Evolutionary conservation across 768 basidiomycete genomes (phyloP).

Genomic region (Termitomyces sp.): DNA sequence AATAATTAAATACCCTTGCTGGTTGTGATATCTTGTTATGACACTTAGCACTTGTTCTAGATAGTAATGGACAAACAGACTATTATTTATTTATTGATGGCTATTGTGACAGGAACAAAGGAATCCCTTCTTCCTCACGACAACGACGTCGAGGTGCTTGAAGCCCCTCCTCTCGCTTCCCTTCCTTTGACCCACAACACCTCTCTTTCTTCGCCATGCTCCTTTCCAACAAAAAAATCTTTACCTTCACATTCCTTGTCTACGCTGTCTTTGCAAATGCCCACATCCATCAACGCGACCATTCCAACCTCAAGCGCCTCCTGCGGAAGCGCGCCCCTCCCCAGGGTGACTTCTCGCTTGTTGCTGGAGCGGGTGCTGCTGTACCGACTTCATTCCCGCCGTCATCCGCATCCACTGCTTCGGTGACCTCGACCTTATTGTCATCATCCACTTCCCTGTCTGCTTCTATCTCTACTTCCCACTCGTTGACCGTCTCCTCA

Average conservation of each 20-base stretch:
- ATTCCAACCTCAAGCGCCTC: conserved; percentile 56
- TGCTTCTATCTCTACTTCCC: conserved; percentile 4
- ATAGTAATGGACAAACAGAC: conserved; percentile 5
- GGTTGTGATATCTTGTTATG: neutral
- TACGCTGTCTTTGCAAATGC: conserved; percentile 45
- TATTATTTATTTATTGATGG: conserved; percentile 7
- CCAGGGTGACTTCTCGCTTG: conserved; percentile 15
- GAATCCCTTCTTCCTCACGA: conserved; percentile 6
- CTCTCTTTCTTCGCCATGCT: conserved; percentile 36
- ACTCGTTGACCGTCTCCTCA: conserved; percentile 1
- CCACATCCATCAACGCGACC: conserved; percentile 43
- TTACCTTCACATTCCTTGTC: conserved; percentile 61
- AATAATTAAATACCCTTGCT: conserved; percentile 30
- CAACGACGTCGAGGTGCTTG: conserved; percentile 12
- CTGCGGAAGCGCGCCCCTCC: conserved; percentile 57
- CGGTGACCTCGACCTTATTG: conserved; percentile 4
- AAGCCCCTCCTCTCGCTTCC: conserved; percentile 2
- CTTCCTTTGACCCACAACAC: neutral
- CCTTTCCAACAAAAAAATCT: conserved; percentile 33
- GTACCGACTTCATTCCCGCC: conserved; percentile 14
- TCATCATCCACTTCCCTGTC: conserved; percentile 4
- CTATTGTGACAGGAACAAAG: neutral
- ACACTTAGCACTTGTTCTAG: neutral
- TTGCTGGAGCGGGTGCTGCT: conserved; percentile 29
- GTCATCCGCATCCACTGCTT: conserved; percentile 6